These are phyloP conservation scores for Miamiensis avidus DNA, from an alignment of 169 alveolate species.

Conservation along the genomic window DNA sequence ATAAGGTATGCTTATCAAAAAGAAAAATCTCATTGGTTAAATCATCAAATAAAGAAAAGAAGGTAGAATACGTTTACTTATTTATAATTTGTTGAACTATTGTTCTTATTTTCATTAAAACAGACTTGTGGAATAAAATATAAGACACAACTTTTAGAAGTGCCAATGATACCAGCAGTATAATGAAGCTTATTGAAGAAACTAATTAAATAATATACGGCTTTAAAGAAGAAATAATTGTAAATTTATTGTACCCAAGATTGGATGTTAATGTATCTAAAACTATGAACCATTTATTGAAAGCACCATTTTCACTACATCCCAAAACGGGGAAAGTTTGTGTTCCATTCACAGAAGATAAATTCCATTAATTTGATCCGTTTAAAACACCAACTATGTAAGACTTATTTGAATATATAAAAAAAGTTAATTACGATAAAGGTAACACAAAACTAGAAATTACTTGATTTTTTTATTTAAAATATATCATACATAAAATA, in stretches of 20 bases:
- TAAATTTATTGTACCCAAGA: slow-evolving; percentile 65
- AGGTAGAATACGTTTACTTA: background rate
- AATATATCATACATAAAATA: too few species aligned
- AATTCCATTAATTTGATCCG: slow-evolving; percentile 49
- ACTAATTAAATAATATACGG: background rate
- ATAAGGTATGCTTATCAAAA: background rate
- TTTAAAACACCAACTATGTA: slow-evolving; percentile 48
- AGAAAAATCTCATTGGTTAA: too few species aligned
- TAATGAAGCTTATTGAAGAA: too few species aligned
- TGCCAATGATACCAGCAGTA: background rate
- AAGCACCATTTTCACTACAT: slow-evolving; percentile 86
- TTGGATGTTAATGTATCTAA: slow-evolving; percentile 85
- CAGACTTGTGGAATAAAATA: background rate
- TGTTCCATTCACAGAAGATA: slow-evolving; percentile 62
- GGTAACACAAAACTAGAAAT: too few species aligned
- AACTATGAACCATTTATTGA: slow-evolving; percentile 81
- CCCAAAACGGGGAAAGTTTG: slow-evolving; percentile 87
- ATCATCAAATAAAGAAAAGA: background rate
- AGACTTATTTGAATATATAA: background rate
- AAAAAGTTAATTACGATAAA: too few species aligned
- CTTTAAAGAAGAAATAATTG: slow-evolving; percentile 1
- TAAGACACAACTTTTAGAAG: background rate
- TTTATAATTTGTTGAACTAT: background rate
- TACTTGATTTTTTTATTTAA: too few species aligned
- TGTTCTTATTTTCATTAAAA: background rate